phyloP scores from a whole-genome alignment of 257 asterid species.

The Fraxinus americana region DNA sequence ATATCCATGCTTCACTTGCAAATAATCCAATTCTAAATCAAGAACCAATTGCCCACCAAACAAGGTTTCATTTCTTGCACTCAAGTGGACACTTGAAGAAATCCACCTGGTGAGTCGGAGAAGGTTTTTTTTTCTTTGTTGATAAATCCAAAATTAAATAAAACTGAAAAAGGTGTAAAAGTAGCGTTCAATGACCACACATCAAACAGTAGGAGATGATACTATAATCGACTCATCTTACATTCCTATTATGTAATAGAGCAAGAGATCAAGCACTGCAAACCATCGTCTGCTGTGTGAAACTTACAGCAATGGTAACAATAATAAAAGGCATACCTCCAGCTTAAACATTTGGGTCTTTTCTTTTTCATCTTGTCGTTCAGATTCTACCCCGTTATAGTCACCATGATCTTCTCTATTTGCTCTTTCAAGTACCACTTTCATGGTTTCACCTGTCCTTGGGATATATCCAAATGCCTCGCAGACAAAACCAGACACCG shows the following conservation, averaged over 20 bases:
- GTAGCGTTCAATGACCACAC: not conserved
- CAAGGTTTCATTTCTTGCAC: not conserved
- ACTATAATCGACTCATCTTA: not conserved
- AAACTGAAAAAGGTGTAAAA: not conserved
- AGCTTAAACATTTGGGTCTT: constrained; percentile 83
- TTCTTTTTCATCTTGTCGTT: constrained; percentile 53
- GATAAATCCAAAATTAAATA: not conserved
- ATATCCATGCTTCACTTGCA: not conserved
- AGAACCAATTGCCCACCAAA: not conserved
- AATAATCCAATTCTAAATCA: not conserved
- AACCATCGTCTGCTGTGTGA: not conserved
- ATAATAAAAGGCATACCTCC: constrained; percentile 55
- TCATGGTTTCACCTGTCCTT: constrained; percentile 88
- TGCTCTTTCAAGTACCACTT: constrained; percentile 79
- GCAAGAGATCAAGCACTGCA: not conserved
- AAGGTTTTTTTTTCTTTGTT: not conserved
- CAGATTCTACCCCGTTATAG: constrained; percentile 62
- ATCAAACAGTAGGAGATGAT: not conserved
- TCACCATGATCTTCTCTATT: constrained; percentile 67
- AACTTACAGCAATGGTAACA: not conserved
- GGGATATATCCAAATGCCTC: constrained; percentile 99
- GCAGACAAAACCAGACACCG: constrained; percentile 95
- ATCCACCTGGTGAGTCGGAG: not conserved
- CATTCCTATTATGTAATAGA: not conserved
- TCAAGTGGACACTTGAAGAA: not conserved